Base-by-base conservation (phyloP, 1,284 basidiomycete species). In the Neonothopanus nambi region DNA sequence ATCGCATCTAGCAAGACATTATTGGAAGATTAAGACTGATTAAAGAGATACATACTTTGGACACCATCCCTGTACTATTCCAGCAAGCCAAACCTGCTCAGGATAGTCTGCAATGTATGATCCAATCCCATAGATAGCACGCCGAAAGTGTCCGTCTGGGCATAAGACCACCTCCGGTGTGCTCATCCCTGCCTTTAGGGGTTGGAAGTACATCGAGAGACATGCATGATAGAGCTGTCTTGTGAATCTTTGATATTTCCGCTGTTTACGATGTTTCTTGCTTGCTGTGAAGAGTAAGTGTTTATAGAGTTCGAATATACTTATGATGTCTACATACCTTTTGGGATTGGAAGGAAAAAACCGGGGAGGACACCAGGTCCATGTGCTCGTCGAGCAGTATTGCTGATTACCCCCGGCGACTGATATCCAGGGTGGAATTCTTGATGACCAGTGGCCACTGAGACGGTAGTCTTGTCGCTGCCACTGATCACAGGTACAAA, bases 391-490 rank as follows among this genome's bases (percentile, higher is more conserved):
- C 62, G 24, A 8, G 56, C 55, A 37, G 40, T 57, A 39, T 67
- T 67, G 20, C 23, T 24, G 1, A 70, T 13, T 36, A 65, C 65
- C 6, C 68, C 65, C 28, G 60, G 46, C 3, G 58, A 63, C 1
- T 63, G 7, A 50, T 73, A 73, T 0, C 71, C 20, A 0, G 67
- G 68, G 35, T 69, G 67, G 39, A 63, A 70, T 23, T 69, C 63
- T 18, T 64, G 61, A 23, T 73, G 62, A 0, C 72, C 64, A 0
- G 71, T 73, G 1, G 59, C 65, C 7, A 72, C 65, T 0, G 69
- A 73, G 0, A 72, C 65, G 0, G 67, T 70, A 0, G 39, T 40
- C 17, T 40, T 40, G 17, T 40, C 39, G 15, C 15, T 20, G 7
- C 41, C 41, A 8, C 21, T 12, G 21, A 12, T 20, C 5, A 43